Base-by-base conservation (phyloP, 306 rosid species). In the Cucurbita maxima region DNA sequence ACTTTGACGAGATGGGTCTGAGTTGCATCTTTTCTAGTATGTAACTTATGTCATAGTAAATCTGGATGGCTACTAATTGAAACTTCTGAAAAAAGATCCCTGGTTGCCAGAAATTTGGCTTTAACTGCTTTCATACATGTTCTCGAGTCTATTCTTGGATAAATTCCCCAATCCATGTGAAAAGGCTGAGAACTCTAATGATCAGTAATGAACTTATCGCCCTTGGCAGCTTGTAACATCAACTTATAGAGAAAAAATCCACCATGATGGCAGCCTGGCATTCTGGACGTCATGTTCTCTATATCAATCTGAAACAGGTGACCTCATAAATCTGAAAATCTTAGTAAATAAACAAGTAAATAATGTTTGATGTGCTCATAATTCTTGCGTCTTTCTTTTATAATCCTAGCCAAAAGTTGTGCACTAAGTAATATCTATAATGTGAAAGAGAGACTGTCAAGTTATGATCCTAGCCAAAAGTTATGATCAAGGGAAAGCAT, bases 261-360 rank as follows among this genome's bases (percentile, higher is more conserved):
- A 36, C 98, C 98, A 75, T 84, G 89, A 81, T 89, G 97, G 85
- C 98, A 94, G 77, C 97, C 96, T 18, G 98, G 96, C 98, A 94
- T 94, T 79, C 72, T 84, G 18, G 89, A 85, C 50, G 88, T n/a
- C 95, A 84, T 87, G 78, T 77, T 79, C 76, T 89, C 96, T 73
- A 86, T 63, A 36, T 93, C 97, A 50, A 43, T 62, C 98, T 94
- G 89, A 81, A 82, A 58, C 25, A 66, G 44, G 73, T 72, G 84
- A 84, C 77, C 58, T 57, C 59, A 76, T 63, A 79, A 86, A 80
- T 75, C 10, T 15, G 38, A 11, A n/a, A 73, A 69, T 48, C 77
- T 43, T 22, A 73, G 70, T 10, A 50, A 57, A 52, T 14, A 14
- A 34, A 34, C 14, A 30, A 6, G 44, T 14, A 15, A 59, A 2